Conservation (phyloP, 441 rosid species). For the Populus hybrid region DNA sequence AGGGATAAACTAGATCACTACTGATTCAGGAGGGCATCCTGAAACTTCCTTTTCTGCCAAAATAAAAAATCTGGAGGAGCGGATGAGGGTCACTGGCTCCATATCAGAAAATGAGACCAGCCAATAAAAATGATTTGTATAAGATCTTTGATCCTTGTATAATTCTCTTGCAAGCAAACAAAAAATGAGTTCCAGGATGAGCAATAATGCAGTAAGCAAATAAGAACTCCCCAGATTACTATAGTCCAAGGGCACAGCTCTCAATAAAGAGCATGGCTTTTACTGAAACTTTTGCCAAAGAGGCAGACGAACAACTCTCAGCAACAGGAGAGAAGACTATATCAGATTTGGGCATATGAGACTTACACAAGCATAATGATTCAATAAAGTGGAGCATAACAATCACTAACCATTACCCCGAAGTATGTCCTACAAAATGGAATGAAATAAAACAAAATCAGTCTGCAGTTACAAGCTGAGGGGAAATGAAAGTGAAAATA, state of each 20-base stretch:
- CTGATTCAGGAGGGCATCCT: neutral
- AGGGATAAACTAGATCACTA: neutral
- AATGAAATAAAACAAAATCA: conserved; percentile 27
- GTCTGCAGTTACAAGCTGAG: conserved; percentile 6
- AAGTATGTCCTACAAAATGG: conserved; percentile 44
- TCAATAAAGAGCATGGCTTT: neutral
- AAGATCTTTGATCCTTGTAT: neutral
- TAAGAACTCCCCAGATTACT: neutral
- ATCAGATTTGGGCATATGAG: neutral
- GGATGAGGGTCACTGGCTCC: neutral
- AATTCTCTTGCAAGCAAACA: neutral
- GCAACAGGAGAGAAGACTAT: neutral
- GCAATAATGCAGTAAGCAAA: neutral
- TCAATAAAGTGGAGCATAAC: neutral
- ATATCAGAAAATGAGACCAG: neutral
- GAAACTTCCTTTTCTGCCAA: neutral
- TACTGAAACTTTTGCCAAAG: neutral
- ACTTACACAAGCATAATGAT: neutral
- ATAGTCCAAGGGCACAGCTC: neutral
- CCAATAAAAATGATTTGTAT: neutral
- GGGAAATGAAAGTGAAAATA: conserved; percentile 9
- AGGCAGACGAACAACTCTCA: neutral
- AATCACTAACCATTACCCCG: conserved; percentile 55
- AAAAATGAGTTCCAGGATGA: neutral
- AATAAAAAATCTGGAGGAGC: neutral